Conservation (phyloP, 2,329 filamentous ascomycete species). For the Setomelanomma holmii region DNA sequence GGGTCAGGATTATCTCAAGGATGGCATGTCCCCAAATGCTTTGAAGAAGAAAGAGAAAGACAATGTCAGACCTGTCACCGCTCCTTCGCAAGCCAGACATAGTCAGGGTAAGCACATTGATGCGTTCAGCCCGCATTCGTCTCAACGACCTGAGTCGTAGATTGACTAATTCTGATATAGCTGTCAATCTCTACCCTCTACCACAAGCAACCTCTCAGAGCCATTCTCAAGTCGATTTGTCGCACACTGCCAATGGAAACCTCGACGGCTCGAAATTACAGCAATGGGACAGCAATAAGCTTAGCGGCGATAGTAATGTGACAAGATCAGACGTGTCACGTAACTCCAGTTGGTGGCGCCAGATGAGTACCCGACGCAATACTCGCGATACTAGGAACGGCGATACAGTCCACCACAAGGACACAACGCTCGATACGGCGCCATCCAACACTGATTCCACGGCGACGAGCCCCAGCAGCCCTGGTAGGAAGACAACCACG, state of each 20-base stretch:
- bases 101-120: slow-evolving; percentile 42
- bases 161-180: slow-evolving; percentile 18
- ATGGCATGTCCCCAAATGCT: slow-evolving; percentile 35
- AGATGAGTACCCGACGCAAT: slow-evolving; percentile 39
- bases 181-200: slow-evolving; percentile 38
- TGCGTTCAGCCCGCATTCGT: slow-evolving; percentile 18
- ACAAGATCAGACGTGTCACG: slow-evolving; percentile 40
- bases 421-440: slow-evolving; percentile 31
- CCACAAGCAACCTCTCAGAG: slow-evolving; percentile 40
- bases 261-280: slow-evolving; percentile 39
- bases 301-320: slow-evolving; percentile 38
- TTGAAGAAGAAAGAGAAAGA: slow-evolving; percentile 37
- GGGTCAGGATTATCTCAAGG: slow-evolving; percentile 36
- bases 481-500: slow-evolving; percentile 35
- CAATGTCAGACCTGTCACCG: slow-evolving; percentile 40
- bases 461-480: slow-evolving; percentile 34
- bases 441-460: slow-evolving; percentile 30
- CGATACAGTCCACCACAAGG: slow-evolving; percentile 37
- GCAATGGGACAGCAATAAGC: slow-evolving; percentile 42
- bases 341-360: slow-evolving; percentile 46
- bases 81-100: slow-evolving; percentile 42
- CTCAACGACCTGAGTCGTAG: not conserved
- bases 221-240: slow-evolving; percentile 45
- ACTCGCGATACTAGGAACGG: slow-evolving; percentile 39
- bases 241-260: slow-evolving; percentile 40